Evolutionary conservation across 2,329 filamentous ascomycete genomes (phyloP), one percentile per base, ranked within the genome.

Genomic region (Karstenula rhodostoma): DNA sequence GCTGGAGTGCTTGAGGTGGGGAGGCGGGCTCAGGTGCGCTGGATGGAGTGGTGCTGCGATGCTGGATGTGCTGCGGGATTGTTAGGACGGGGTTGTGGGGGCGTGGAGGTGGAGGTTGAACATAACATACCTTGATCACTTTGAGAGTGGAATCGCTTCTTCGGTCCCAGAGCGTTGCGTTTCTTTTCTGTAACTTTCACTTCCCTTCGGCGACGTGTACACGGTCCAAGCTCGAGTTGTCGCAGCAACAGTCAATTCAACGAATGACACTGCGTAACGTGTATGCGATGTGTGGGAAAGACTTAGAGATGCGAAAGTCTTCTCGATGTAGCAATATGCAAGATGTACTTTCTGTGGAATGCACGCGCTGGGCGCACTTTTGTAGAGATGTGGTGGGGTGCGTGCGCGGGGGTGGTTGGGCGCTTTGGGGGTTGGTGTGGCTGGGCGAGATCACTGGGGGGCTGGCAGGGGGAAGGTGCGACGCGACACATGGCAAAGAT

Each of bases 321-420:
- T 53, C 48, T 10, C 19, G 27, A 15, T 29, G 37, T 25, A 55
- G 49, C 43, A 56, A 51, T 69, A 65, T 67, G 66, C 57, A 68
- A 48, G 50, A 48, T 33, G 52, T 57, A 49, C 27, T 62, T 23
- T 19, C 4, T 61, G 61, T 62, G 66, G 62, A 64, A 67, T 68
- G 66, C 67, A 17, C 53, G 40, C n/a, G 44, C 40, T 46, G 49
- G 48, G 50, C 61, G 50, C 42, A 71, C 62, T 72, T 73, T 73
- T 73, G 70, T 73, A 73, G 56, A 68, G 61, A 62, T 60, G 54
- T 60, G 57, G 63, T 63, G 64, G 68, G 65, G 70, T 61, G 63
- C 63, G 69, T 62, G 57, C 58, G 61, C 51, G 61, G 58, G 68
- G 68, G 64, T 68, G 70, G 69, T 72, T 68, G 68, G 29, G 54